Evolutionary conservation across 495 filamentous ascomycete genomes (phyloP).

Genomic region (Corynascus novoguineensis): DNA sequence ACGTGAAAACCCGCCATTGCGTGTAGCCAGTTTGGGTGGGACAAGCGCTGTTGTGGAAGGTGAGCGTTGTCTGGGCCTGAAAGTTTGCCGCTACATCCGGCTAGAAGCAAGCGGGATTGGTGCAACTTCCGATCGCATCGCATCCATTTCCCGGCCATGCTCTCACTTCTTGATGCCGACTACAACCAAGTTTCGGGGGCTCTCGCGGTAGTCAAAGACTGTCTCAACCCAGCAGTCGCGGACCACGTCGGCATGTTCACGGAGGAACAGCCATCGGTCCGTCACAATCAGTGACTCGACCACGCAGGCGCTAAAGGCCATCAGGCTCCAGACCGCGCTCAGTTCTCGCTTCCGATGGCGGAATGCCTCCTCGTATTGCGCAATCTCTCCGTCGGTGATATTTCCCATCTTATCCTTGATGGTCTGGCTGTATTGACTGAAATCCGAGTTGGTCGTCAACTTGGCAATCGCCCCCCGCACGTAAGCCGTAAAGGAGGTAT

Average conservation of each 20-base stretch:
- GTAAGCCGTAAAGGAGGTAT: constrained; percentile 69
- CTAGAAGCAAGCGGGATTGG: neutral
- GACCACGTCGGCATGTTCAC: constrained; percentile 63
- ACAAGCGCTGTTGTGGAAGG: neutral
- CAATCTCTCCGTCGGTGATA: constrained; percentile 69
- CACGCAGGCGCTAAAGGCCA: constrained; percentile 88
- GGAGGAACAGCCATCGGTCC: constrained; percentile 85
- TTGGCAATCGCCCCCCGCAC: constrained; percentile 74
- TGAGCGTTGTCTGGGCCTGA: neutral
- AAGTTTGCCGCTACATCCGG: neutral
- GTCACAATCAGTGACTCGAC: constrained; percentile 86
- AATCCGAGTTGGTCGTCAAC: constrained; percentile 54
- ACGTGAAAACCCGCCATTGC: neutral
- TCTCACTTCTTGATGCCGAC: constrained; percentile 73
- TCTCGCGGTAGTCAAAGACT: constrained; percentile 85
- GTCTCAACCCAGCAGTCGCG: constrained; percentile 82
- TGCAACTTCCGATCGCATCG: constrained; percentile 2
- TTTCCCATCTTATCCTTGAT: constrained; percentile 55
- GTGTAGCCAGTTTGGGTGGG: neutral
- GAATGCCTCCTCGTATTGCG: constrained; percentile 60
- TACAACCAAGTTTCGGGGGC: constrained; percentile 82
- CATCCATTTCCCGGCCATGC: neutral
- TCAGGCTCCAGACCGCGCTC: constrained; percentile 81
- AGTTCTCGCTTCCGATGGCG: constrained; percentile 69
- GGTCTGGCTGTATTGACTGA: constrained; percentile 46